phyloP scores from a whole-genome alignment of 148 eudicot species.

The Nepenthes mirabilis region DNA sequence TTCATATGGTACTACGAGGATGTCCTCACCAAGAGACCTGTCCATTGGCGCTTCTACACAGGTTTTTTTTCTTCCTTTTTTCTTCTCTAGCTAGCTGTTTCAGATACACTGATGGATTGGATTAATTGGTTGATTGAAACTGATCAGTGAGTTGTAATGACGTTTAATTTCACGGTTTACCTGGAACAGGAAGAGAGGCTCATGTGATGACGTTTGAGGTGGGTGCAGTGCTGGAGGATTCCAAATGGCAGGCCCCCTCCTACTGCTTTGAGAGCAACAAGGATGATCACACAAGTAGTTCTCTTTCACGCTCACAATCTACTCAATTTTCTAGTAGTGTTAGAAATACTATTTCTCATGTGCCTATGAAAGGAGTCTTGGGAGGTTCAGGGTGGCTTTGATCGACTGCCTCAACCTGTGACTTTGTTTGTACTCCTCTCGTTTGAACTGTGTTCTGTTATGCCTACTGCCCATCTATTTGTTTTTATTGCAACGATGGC shows the following conservation, averaged over 20 bases:
- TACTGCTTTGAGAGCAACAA: slow-evolving; percentile 30
- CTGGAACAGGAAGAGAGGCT: slow-evolving; percentile 32
- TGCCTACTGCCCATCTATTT: too few species aligned
- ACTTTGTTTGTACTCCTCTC: too few species aligned
- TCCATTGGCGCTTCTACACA: slow-evolving; percentile 47
- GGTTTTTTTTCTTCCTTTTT: slow-evolving; percentile 9
- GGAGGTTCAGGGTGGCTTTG: too few species aligned
- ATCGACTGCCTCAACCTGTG: too few species aligned
- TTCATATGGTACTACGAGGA: slow-evolving; percentile 59
- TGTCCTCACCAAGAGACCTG: slow-evolving; percentile 44
- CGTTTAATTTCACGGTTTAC: not conserved
- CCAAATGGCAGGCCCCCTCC: slow-evolving; percentile 47
- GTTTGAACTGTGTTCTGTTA: too few species aligned
- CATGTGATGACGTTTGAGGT: slow-evolving; percentile 64
- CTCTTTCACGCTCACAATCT: too few species aligned
- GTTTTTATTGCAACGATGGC: too few species aligned
- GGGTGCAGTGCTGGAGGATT: slow-evolving; percentile 54
- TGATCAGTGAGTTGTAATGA: not conserved
- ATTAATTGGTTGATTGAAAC: not conserved
- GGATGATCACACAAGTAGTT: not conserved
- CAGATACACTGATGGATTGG: too few species aligned
- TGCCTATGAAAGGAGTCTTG: too few species aligned
- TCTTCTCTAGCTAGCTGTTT: too few species aligned
- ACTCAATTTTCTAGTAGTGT: too few species aligned
- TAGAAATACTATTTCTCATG: too few species aligned